Evolutionary conservation across 139 green algal species (phyloP).

Genomic region (Coelastrella sp.): DNA sequence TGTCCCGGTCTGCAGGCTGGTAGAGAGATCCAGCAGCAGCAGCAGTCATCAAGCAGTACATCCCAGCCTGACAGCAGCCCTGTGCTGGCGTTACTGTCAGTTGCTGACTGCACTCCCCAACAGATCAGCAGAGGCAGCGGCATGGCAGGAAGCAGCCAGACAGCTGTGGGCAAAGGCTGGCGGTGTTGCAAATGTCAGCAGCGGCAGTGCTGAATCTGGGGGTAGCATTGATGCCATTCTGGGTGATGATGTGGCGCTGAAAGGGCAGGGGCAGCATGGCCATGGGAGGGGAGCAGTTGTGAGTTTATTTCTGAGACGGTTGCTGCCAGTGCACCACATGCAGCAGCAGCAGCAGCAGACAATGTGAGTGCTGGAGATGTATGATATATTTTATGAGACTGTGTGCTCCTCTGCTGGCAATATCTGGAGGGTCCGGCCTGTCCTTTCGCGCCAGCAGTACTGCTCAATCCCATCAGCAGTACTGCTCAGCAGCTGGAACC

Average conservation of each 20-base stretch:
- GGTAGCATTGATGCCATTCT: slow-evolving; percentile 45
- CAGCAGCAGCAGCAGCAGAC: slow-evolving; percentile 9
- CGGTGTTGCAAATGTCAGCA: background rate
- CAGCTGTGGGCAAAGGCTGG: slow-evolving; percentile 45
- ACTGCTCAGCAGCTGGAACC: too few species aligned
- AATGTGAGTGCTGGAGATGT: background rate
- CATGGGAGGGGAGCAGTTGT: slow-evolving; percentile 44
- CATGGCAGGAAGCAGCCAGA: slow-evolving; percentile 48
- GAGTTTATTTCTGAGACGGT: slow-evolving; percentile 46
- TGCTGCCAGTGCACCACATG: slow-evolving; percentile 27
- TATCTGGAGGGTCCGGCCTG: too few species aligned
- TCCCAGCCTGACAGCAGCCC: slow-evolving; percentile 61
- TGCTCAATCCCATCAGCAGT: too few species aligned
- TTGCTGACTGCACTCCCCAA: slow-evolving; percentile 80
- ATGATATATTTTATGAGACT: too few species aligned
- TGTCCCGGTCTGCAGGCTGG: slow-evolving; percentile 1
- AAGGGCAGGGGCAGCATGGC: slow-evolving; percentile 48
- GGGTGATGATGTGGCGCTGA: slow-evolving; percentile 50
- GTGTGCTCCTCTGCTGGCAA: too few species aligned
- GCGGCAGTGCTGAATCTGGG: slow-evolving; percentile 40
- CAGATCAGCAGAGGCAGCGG: slow-evolving; percentile 50
- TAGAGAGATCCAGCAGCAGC: background rate
- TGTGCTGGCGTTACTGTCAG: slow-evolving; percentile 80
- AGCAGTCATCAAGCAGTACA: slow-evolving; percentile 59
- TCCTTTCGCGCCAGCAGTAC: too few species aligned